phyloP scores from a whole-genome alignment of 192 early-diverging fungal species.

The Ramicandelaber brevisporus region DNA sequence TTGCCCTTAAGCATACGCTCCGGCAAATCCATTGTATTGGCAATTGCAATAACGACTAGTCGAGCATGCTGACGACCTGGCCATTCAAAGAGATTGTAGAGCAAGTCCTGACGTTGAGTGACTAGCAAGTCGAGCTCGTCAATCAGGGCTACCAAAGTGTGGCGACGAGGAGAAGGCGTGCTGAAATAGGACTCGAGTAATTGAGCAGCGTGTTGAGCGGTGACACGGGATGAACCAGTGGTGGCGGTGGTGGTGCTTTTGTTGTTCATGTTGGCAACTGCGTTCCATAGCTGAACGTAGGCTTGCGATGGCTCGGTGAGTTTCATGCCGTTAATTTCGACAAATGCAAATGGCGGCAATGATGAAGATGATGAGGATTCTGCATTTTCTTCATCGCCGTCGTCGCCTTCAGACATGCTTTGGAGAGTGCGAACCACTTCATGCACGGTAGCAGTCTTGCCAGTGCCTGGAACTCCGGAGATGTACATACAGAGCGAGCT shows the following conservation, averaged over 20 bases:
- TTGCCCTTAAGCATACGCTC: slow-evolving; percentile 75
- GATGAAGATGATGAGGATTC: slow-evolving; percentile 11
- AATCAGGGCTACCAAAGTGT: slow-evolving; percentile 52
- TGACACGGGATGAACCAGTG: slow-evolving; percentile 21
- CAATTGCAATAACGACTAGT: slow-evolving; percentile 82
- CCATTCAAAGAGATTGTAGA: slow-evolving; percentile 99
- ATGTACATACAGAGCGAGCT: slow-evolving; percentile 78
- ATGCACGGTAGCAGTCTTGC: slow-evolving; percentile 86
- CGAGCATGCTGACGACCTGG: slow-evolving; percentile 56
- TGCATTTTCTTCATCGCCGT: too few relatives aligned
- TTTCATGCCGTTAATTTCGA: slow-evolving; percentile 97
- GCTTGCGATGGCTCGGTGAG: slow-evolving; percentile 75
- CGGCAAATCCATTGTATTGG: slow-evolving; percentile 96
- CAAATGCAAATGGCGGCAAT: slow-evolving; percentile 52
- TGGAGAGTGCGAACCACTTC: slow-evolving; percentile 54
- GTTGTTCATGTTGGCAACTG: slow-evolving; percentile 17
- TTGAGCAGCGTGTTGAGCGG: slow-evolving; percentile 46
- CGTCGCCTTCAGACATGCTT: slow-evolving; percentile 20
- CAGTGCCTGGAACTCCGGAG: slow-evolving; percentile 88
- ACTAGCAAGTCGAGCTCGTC: slow-evolving; percentile 92
- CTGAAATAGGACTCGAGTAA: slow-evolving; percentile 50
- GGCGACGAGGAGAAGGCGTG: slow-evolving; percentile 11
- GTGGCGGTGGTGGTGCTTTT: too few relatives aligned
- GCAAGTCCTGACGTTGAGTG: slow-evolving; percentile 69
- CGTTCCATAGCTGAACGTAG: slow-evolving; percentile 62